Evolutionary conservation across 2,329 filamentous ascomycete genomes (phyloP), one percentile per base, ranked within the genome.

Genomic region (Aspergillus ruber): DNA sequence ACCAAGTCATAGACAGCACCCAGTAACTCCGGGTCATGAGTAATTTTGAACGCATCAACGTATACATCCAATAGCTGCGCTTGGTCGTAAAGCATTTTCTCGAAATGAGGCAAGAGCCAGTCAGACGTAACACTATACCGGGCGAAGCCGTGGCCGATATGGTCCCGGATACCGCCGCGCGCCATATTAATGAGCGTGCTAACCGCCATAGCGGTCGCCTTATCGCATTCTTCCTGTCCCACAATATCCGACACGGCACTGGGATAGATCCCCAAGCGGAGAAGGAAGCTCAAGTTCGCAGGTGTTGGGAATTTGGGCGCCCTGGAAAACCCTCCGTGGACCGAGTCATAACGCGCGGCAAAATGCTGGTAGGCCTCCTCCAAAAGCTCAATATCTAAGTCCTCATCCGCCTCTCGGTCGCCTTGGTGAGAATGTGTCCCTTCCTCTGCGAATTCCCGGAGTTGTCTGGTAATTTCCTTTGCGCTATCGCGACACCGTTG

Each of bases 21-120:
- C 10, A 89, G 78, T 49, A 95, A 82, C 57, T 95, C 86, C 4
- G 80, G 77, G 9, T 85, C 78, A 43, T 78, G 76, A 0, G 79
- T 82, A 21, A 83, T 70, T 12, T 88, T 76, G 76, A 90, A 97
- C 0, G 88, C 90, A 60, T 96, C 90, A 6, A 95, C 76, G 59
- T 93, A 97, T 6, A 93, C 77, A 20, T 84, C 80, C 2, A 98
- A 73, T 1, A 97, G 77, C 56, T 96, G 85, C 0, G 88, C 85
- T 60, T 98, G 95, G 62, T 97, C 93, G 46, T 89, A 90, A 8
- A 96, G 80, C 79, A 97, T 90, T 74, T 97, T 97, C 72, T 98
- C 93, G 59, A 97, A 98, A 65, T 95, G 90, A 9, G 93, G 93
- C 42, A 97, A 74, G 53, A 86, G 88, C 93, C 93, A 98, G 68